Evolutionary conservation across 2,329 filamentous ascomycete genomes (phyloP).

Genomic region (Anthostomella pinea): DNA sequence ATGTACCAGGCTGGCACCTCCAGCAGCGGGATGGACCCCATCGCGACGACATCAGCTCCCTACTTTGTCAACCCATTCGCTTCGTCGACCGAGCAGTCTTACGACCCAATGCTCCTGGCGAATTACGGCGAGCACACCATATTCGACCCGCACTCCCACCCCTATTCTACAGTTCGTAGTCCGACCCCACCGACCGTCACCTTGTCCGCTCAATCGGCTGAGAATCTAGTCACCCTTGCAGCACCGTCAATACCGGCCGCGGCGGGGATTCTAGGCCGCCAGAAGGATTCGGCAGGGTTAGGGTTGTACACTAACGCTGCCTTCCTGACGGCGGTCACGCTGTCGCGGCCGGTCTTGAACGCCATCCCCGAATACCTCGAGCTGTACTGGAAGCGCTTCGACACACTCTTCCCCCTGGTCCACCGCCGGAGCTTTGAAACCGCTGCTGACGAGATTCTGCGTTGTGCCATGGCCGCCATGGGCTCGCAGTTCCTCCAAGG

Average conservation of each 20-base stretch:
- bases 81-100: constrained; percentile 31
- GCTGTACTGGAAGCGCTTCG: constrained; percentile 52
- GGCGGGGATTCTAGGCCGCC: constrained; percentile 37
- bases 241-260: constrained; percentile 37
- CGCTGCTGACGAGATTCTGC: constrained; percentile 43
- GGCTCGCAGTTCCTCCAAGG: constrained; percentile 49
- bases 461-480: constrained; percentile 56
- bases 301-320: constrained; percentile 34
- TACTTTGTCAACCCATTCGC: constrained; percentile 29
- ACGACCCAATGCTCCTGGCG: constrained; percentile 34
- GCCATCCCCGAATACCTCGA: constrained; percentile 50
- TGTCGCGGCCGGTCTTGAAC: constrained; percentile 37
- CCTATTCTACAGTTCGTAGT: constrained; percentile 47
- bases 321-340: constrained; percentile 36
- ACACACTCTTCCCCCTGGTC: constrained; percentile 48
- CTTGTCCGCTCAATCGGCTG: constrained; percentile 44
- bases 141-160: constrained; percentile 34
- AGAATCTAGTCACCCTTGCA: constrained; percentile 47
- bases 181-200: constrained; percentile 44
- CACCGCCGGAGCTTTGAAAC: constrained; percentile 46
- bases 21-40: constrained; percentile 24
- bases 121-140: constrained; percentile 36
- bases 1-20: constrained; percentile 15
- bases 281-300: constrained; percentile 38
- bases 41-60: constrained; percentile 22